These are phyloP conservation scores for Eucalyptus dawsonii DNA, from an alignment of 345 rosid species.

Conservation along the genomic window DNA sequence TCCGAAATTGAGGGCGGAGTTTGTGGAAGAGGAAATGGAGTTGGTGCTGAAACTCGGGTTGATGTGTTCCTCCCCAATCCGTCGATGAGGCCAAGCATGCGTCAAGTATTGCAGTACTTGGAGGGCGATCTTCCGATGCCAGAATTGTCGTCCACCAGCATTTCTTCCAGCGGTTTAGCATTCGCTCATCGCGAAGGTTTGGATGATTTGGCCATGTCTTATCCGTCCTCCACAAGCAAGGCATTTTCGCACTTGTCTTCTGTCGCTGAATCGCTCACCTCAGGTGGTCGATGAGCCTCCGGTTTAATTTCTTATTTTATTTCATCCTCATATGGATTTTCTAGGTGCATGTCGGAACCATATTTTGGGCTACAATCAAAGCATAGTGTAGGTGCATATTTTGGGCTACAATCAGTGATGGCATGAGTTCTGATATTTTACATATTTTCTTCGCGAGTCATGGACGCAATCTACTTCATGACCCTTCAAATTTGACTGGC, in stretches of 20 bases:
- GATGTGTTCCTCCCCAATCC: slow-evolving; percentile 22
- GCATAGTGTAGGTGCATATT: background rate
- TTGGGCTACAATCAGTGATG: background rate
- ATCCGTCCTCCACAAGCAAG: slow-evolving; percentile 13
- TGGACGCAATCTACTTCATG: background rate
- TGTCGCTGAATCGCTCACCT: background rate
- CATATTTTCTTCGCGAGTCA: background rate
- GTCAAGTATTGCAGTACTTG: background rate
- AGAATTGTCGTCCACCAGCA: background rate
- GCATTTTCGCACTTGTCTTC: background rate
- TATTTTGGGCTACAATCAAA: background rate
- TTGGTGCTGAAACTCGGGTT: slow-evolving; percentile 26
- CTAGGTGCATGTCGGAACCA: too few species aligned
- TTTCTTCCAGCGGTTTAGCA: background rate
- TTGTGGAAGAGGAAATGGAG: slow-evolving; percentile 15
- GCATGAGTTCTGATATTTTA: background rate
- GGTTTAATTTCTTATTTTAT: background rate
- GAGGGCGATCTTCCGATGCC: slow-evolving; percentile 33
- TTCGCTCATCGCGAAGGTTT: slow-evolving; percentile 19
- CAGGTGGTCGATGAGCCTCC: background rate
- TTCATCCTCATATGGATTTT: too few species aligned
- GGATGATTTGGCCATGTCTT: slow-evolving; percentile 20
- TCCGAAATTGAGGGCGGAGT: slow-evolving; percentile 10
- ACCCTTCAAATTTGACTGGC: background rate
- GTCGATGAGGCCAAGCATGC: background rate